phyloP scores from a whole-genome alignment of 2,329 filamentous ascomycete genomes.

The Cadophora sp. region DNA sequence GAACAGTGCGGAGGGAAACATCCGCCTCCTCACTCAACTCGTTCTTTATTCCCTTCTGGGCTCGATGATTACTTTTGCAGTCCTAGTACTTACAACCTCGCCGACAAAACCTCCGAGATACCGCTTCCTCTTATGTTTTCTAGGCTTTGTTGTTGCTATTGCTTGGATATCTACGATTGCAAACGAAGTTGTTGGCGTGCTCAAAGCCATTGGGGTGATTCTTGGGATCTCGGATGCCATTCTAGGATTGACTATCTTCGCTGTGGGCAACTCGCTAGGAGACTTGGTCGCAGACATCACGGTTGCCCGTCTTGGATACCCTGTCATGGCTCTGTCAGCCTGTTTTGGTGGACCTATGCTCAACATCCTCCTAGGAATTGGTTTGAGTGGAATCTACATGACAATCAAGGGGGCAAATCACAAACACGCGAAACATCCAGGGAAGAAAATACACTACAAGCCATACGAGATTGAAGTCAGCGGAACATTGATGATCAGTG shows the following conservation, averaged over 20 bases:
- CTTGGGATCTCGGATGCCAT: conserved; percentile 94
- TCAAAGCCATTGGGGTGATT: conserved; percentile 93
- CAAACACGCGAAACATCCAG: conserved; percentile 71
- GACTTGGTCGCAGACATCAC: conserved; percentile 96
- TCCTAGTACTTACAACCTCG: conserved; percentile 73
- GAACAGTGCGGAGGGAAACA: conserved; percentile 65
- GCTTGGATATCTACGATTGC: conserved; percentile 97
- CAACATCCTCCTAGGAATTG: conserved; percentile 94
- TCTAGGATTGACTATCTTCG: conserved; percentile 92
- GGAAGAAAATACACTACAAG: conserved; percentile 68
- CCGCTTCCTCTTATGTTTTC: conserved; percentile 81
- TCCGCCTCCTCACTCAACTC: conserved; percentile 60
- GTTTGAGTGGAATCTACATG: conserved; percentile 89
- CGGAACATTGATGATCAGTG: conserved; percentile 84
- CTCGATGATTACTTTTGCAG: conserved; percentile 70
- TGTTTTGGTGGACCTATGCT: conserved; percentile 99
- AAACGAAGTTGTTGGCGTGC: conserved; percentile 90
- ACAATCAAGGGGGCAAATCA: conserved; percentile 74
- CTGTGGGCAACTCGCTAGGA: conserved; percentile 92
- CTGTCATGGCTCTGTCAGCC: conserved; percentile 92
- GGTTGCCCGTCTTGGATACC: conserved; percentile 89
- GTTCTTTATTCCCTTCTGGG: conserved; percentile 69
- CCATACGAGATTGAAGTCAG: conserved; percentile 86
- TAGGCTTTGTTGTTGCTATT: conserved; percentile 90
- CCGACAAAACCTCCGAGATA: conserved; percentile 72